Conservation (phyloP, 2,329 filamentous ascomycete species). For the Cercospora canescens region DNA sequence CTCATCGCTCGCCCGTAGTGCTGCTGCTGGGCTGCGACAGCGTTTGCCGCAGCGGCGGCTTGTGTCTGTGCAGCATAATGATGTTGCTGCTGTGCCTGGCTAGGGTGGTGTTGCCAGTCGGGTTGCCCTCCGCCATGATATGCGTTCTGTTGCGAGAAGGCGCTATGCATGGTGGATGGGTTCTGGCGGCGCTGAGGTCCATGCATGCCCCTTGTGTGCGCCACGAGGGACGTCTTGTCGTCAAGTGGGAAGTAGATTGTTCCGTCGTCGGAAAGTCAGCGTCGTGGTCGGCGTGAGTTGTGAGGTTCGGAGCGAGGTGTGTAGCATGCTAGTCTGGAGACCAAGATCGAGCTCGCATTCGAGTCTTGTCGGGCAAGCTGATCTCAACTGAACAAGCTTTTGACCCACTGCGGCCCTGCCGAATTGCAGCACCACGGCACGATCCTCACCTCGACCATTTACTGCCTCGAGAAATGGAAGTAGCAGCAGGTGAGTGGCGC, state of each 20-base stretch:
- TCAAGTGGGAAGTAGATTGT: neutral
- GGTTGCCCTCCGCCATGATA: constrained; percentile 35
- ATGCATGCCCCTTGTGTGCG: constrained; percentile 8
- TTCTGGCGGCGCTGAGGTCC: constrained; percentile 7
- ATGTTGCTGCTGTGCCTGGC: constrained; percentile 57
- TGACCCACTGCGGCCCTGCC: constrained; percentile 1
- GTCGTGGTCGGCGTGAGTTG: neutral
- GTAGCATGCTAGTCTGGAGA: neutral
- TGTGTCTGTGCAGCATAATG: constrained; percentile 40
- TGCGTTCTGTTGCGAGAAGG: constrained; percentile 12
- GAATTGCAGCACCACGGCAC: neutral
- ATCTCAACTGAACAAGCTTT: constrained; percentile 6
- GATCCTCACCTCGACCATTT: neutral
- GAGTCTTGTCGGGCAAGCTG: constrained; percentile 1
- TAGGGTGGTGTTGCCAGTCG: constrained; percentile 69
- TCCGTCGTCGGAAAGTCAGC: neutral
- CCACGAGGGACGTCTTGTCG: neutral
- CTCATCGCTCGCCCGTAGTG: no score
- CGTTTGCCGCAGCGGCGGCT: constrained; percentile 48
- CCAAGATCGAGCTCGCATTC: neutral
- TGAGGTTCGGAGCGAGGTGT: neutral
- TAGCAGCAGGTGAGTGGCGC: no score
- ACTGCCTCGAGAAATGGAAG: neutral
- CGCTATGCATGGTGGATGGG: constrained; percentile 12
- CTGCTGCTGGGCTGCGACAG: no score